Base-by-base conservation (phyloP, 805 yeast genomes). In the Spathaspora boniae region DNA sequence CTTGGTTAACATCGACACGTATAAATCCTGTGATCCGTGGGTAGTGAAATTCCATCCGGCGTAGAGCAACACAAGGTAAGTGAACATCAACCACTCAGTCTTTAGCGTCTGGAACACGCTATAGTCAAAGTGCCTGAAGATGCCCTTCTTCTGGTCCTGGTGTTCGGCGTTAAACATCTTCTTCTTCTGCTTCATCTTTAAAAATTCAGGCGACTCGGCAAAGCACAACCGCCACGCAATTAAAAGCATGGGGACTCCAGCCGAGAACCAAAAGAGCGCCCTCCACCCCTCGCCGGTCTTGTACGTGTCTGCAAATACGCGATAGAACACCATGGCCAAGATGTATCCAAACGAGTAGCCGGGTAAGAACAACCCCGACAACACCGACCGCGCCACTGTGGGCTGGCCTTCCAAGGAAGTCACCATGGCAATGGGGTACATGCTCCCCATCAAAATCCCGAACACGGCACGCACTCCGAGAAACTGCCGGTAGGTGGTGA, bases 281-380 rank as follows among this genome's bases (percentile, higher is more conserved):
- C 84, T 72, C 87, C 87, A 81, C 0, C 65, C 59, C 37, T 74
- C 67, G 0, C 67, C 62, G 1, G 61, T 46, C 4, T 79, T 62
- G n/a, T 33, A 29, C 24, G 50, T 51, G 49, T 71, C 74, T 6
- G 73, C 76, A 41, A 81, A 72, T 22, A 82, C 82, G 53, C 86
- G 66, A 42, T 74, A 74, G 61, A 80, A 81, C 16, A 80, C 65
- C 33, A 79, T 84, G 5, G 79, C 86, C 40, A 80, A 51, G 17
- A 81, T 58, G 47, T 79, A 80, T 16, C 88, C 88, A 31, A 81
- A 70, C 1, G 84, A 81, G 46, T 81, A 86, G 42, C 95, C 95
- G 54, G 85, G 83, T 58, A 86, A 95, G 53, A 86, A 75, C 27
- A 84, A 56, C 31, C 86, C 86, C 23, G 80, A 72, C 31, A 80